These are phyloP conservation scores for Cordyceps javanica DNA, from an alignment of 2,329 filamentous ascomycete species.

Conservation along the genomic window DNA sequence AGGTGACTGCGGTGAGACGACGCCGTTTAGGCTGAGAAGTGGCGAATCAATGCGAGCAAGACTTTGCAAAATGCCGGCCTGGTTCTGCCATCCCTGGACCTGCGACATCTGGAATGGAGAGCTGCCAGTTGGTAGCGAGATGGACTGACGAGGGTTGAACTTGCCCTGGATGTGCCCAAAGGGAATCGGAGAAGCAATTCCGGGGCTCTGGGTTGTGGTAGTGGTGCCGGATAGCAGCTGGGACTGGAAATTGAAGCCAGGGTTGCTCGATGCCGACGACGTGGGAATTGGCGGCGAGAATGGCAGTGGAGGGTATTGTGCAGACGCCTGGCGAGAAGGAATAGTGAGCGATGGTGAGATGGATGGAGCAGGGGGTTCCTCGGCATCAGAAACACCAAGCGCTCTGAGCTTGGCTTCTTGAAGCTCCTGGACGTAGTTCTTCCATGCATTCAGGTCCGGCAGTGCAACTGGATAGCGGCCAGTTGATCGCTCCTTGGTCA, in stretches of 20 bases:
- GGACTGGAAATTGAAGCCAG: slow-evolving; percentile 50
- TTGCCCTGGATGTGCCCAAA: slow-evolving; percentile 55
- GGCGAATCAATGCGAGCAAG: slow-evolving; percentile 58
- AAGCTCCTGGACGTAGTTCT: slow-evolving; percentile 73
- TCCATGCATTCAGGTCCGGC: slow-evolving; percentile 64
- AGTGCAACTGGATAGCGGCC: slow-evolving; percentile 57
- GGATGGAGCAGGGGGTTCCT: slow-evolving; percentile 58
- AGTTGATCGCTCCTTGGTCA: slow-evolving; percentile 48
- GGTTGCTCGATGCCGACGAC: slow-evolving; percentile 69
- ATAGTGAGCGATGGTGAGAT: slow-evolving; percentile 60
- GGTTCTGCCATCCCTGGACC: slow-evolving; percentile 52
- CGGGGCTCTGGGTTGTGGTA: slow-evolving; percentile 57
- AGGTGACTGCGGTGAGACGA: slow-evolving; percentile 61
- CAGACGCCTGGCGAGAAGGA: slow-evolving; percentile 63
- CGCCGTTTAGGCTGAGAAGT: slow-evolving; percentile 46
- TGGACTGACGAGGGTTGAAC: slow-evolving; percentile 66
- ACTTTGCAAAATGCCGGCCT: slow-evolving; percentile 48
- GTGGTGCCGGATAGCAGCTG: slow-evolving; percentile 56
- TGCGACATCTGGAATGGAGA: slow-evolving; percentile 64
- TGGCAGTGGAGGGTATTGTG: slow-evolving; percentile 67
- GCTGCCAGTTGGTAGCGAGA: slow-evolving; percentile 56
- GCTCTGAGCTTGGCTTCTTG: slow-evolving; percentile 90
- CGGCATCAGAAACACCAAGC: slow-evolving; percentile 76
- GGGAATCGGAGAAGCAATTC: slow-evolving; percentile 64
- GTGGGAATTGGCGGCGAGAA: slow-evolving; percentile 81